Conservation (phyloP, 148 eudicot species). For the Fagopyrum tataricum region DNA sequence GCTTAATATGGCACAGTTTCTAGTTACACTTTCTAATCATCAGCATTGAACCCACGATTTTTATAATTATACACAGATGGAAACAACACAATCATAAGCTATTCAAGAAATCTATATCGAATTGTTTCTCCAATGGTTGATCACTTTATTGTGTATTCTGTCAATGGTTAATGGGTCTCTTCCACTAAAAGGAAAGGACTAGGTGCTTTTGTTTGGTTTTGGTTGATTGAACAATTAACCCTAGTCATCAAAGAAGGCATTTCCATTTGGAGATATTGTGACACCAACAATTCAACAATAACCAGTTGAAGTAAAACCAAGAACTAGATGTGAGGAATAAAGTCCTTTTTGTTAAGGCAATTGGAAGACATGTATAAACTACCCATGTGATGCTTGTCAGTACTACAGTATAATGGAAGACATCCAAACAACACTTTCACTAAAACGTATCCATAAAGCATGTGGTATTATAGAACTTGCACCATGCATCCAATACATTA, state of each 20-base stretch:
- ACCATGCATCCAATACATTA: too few relatives aligned
- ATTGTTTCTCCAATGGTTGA: too few relatives aligned
- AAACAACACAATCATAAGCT: conserved; percentile 1
- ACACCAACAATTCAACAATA: neutral
- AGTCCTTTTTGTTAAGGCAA: neutral
- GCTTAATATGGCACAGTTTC: neutral
- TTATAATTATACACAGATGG: neutral
- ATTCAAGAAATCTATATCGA: conserved; percentile 5
- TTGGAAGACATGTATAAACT: too few relatives aligned
- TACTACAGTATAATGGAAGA: too few relatives aligned
- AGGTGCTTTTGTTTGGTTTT: neutral
- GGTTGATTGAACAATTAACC: neutral
- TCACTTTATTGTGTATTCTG: too few relatives aligned
- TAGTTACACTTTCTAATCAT: neutral
- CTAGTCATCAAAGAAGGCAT: neutral
- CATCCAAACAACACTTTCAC: too few relatives aligned
- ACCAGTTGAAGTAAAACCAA: neutral
- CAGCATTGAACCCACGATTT: neutral
- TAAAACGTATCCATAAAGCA: too few relatives aligned
- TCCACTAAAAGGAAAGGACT: neutral
- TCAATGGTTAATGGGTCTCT: neutral
- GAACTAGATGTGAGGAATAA: neutral
- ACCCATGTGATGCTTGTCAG: too few relatives aligned
- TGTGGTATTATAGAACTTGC: too few relatives aligned
- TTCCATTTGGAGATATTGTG: neutral